Conservation (phyloP, 1,139 yeast genomes). For the Geotrichum cucujoidarum region DNA sequence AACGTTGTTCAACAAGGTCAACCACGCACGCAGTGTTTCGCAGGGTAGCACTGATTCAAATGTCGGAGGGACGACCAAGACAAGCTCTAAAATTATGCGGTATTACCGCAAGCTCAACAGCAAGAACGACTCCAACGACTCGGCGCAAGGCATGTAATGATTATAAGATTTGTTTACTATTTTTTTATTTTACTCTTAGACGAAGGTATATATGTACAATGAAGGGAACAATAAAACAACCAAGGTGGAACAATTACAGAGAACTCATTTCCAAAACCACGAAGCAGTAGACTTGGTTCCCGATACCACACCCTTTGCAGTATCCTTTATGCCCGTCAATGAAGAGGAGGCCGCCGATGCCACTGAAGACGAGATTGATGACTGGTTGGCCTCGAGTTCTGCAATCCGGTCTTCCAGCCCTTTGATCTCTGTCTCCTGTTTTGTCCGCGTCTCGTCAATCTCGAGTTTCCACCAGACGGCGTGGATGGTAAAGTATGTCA, state of each 20-base stretch:
- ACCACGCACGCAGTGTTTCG: slow-evolving; percentile 38
- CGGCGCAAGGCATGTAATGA: neutral
- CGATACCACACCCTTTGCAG: too few relatives aligned
- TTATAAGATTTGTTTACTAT: neutral
- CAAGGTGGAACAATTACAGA: too few relatives aligned
- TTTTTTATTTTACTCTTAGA: neutral
- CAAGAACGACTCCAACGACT: slow-evolving; percentile 5
- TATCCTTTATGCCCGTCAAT: too few relatives aligned
- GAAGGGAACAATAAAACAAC: neutral
- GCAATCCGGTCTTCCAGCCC: neutral
- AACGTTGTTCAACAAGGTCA: slow-evolving; percentile 43
- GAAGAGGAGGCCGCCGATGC: too few relatives aligned
- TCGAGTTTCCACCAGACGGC: slow-evolving; percentile 19
- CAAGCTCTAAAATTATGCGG: slow-evolving; percentile 18
- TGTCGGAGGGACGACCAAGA: neutral
- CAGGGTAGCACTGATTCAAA: slow-evolving; percentile 37
- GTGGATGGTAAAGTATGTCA: slow-evolving; percentile 17
- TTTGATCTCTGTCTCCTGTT: slow-evolving; percentile 6
- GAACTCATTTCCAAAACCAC: slow-evolving; percentile 4
- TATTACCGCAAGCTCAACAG: slow-evolving; percentile 16
- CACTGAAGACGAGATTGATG: too few relatives aligned
- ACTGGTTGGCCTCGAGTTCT: too few relatives aligned
- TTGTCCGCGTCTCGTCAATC: slow-evolving; percentile 6
- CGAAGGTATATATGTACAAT: neutral
- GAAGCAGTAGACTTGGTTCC: too few relatives aligned